These are phyloP conservation scores for Strobilomyces echinocephalus DNA, from an alignment of 768 basidiomycete genomes.

Conservation along the genomic window DNA sequence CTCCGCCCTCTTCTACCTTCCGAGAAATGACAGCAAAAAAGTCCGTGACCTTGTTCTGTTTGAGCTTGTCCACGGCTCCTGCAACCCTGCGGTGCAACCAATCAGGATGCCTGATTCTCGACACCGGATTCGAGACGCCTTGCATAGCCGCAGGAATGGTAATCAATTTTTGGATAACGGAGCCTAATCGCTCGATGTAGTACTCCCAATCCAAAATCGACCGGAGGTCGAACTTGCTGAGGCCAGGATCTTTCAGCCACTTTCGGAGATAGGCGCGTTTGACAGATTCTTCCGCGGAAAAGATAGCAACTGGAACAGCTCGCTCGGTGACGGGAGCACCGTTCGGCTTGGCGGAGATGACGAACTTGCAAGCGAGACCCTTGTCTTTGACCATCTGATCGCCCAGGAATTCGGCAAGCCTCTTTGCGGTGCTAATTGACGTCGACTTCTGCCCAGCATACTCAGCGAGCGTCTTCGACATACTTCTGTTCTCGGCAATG, in stretches of 20 bases:
- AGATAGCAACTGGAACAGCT: conserved; percentile 95
- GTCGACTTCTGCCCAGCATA: conserved; percentile 97
- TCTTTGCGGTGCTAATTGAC: conserved; percentile 92
- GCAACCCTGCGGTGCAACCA: conserved; percentile 93
- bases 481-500: conserved; percentile 97
- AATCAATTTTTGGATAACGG: conserved; percentile 97
- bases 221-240: conserved; percentile 84
- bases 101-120: conserved; percentile 93
- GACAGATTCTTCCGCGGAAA: conserved; percentile 89
- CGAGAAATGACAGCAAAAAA: conserved; percentile 55
- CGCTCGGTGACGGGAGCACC: conserved; percentile 97
- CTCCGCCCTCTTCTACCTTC: conserved; percentile 10
- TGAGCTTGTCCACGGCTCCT: conserved; percentile 90
- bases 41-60: conserved; percentile 95
- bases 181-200: conserved; percentile 95
- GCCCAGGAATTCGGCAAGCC: conserved; percentile 94
- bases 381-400: conserved; percentile 99
- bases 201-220: conserved; percentile 97
- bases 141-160: conserved; percentile 99
- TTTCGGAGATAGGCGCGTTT: conserved; percentile 88
- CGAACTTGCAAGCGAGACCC: conserved; percentile 96
- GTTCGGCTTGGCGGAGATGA: conserved; percentile 90
- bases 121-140: conserved; percentile 93
- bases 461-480: conserved; percentile 95
- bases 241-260: conserved; percentile 92